These are phyloP conservation scores for Arachis monticola DNA, from an alignment of 331 rosid genomes.

Conservation along the genomic window DNA sequence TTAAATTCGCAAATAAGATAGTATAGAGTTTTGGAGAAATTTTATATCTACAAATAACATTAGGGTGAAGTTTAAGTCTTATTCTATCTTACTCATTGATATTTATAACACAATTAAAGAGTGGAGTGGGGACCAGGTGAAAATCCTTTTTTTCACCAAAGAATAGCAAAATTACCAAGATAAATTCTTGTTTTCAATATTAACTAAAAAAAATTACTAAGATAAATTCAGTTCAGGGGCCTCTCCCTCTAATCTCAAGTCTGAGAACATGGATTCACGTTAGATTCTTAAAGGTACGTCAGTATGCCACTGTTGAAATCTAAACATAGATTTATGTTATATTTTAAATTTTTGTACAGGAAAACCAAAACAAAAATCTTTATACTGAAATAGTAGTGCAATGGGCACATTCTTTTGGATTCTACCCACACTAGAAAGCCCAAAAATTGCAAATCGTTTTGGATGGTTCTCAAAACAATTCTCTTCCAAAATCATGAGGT, in stretches of 20 bases:
- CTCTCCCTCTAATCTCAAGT: conserved; percentile 3
- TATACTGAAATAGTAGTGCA: conserved; percentile 6
- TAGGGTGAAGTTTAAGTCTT: too few relatives aligned
- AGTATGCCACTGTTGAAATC: not conserved
- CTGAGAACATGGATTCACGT: not conserved
- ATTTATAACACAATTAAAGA: not conserved
- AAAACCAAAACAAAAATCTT: too few relatives aligned
- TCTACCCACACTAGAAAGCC: not conserved
- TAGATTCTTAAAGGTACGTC: not conserved
- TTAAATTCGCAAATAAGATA: too few relatives aligned
- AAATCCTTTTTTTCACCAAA: too few relatives aligned
- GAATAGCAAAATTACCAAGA: too few relatives aligned
- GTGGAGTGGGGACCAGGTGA: not conserved
- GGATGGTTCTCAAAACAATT: too few relatives aligned
- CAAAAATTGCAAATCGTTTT: not conserved
- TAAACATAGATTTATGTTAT: not conserved
- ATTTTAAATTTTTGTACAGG: too few relatives aligned
- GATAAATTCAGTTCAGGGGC: not conserved
- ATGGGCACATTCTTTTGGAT: not conserved
- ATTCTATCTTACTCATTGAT: not conserved
- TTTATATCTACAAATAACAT: too few relatives aligned
- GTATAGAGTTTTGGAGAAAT: too few relatives aligned
- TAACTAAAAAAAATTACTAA: too few relatives aligned
- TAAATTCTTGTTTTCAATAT: too few relatives aligned
- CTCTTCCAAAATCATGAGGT: too few relatives aligned